phyloP scores from a whole-genome alignment of 805 yeast genomes.

The Starmerella vaccinii region DNA sequence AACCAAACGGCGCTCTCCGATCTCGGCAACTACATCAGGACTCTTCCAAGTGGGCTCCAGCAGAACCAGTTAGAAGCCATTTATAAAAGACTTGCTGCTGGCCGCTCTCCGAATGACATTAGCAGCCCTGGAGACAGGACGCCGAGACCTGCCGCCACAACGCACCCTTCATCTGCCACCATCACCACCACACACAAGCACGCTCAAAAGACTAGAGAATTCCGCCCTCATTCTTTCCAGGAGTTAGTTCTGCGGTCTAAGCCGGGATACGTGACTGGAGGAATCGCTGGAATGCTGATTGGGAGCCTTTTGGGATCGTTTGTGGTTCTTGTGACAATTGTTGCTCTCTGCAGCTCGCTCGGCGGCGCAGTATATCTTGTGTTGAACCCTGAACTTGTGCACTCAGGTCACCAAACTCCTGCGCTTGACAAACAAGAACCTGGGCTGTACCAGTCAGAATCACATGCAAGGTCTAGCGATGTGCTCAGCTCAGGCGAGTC shows the following conservation, averaged over 20 bases:
- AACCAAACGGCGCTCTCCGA: background rate
- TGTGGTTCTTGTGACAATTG: background rate
- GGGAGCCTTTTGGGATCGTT: constrained; percentile 1
- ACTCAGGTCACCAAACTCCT: background rate
- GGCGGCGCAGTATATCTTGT: background rate
- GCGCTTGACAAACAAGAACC: background rate
- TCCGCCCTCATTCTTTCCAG: background rate
- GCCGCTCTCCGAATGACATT: background rate
- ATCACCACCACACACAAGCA: background rate
- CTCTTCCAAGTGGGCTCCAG: background rate
- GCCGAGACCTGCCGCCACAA: constrained; percentile 1
- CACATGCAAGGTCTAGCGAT: background rate
- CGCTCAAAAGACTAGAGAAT: background rate
- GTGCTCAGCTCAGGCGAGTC: background rate
- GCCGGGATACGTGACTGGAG: background rate
- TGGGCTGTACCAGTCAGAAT: background rate
- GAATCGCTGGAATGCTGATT: background rate
- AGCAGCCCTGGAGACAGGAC: background rate
- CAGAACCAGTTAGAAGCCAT: background rate
- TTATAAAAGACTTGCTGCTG: background rate
- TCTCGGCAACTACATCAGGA: background rate
- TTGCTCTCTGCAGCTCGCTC: background rate
- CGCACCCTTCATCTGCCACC: background rate
- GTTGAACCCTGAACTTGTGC: background rate
- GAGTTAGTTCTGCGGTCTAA: background rate